These are phyloP conservation scores for Pseudomonodictys pantanalensis DNA, from an alignment of 495 filamentous ascomycete genomes.

Conservation along the genomic window DNA sequence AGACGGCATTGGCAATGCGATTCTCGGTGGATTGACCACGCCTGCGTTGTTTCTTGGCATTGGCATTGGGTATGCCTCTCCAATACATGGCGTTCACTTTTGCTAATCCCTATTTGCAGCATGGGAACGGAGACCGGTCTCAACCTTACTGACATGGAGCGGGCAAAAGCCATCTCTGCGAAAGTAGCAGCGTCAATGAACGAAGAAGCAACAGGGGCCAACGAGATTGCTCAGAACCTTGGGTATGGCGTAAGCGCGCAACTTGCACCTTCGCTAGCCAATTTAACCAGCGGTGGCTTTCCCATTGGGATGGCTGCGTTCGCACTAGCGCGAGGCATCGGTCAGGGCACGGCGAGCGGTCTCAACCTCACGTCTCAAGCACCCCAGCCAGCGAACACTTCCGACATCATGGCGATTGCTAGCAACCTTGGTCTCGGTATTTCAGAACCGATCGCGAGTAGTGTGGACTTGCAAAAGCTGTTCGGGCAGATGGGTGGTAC, in stretches of 20 bases:
- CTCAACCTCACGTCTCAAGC: conserved; percentile 7
- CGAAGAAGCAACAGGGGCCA: conserved; percentile 2
- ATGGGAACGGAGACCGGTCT: conserved; percentile 19
- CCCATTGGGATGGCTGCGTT: conserved; percentile 12
- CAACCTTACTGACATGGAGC: conserved; percentile 6
- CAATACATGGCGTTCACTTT: background rate
- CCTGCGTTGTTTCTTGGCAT: conserved; percentile 20
- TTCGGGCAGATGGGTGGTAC: background rate
- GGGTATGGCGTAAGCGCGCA: conserved; percentile 8
- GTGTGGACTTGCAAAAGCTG: background rate
- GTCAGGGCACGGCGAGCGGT: conserved; percentile 11
- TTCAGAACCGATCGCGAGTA: conserved; percentile 9
- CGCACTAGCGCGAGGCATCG: conserved; percentile 16
- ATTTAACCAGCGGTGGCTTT: background rate
- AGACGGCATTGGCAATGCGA: background rate
- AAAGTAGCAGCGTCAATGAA: conserved; percentile 3
- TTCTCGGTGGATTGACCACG: background rate
- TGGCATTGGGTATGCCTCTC: conserved; percentile 9
- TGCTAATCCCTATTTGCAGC: conserved; percentile 1
- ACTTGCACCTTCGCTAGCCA: conserved; percentile 1
- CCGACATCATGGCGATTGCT: conserved; percentile 9
- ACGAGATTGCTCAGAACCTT: conserved; percentile 12
- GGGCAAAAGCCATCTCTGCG: background rate
- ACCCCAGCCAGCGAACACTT: conserved; percentile 2
- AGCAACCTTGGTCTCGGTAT: conserved; percentile 13